These are phyloP conservation scores for Pugionium cornutum DNA, from an alignment of 345 rosid genomes.

Conservation along the genomic window DNA sequence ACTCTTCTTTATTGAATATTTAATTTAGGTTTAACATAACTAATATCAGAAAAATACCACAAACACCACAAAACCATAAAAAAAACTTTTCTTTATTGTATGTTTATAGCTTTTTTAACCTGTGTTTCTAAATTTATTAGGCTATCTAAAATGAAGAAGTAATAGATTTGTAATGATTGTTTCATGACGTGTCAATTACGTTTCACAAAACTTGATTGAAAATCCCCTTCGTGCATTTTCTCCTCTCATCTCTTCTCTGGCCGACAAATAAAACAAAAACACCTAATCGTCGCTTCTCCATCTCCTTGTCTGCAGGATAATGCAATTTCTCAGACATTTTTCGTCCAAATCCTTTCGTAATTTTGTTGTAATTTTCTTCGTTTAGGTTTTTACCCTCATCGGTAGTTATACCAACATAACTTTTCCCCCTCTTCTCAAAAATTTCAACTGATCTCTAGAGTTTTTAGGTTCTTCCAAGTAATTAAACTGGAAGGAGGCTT, in stretches of 20 bases:
- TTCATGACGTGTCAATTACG: slow-evolving; percentile 31
- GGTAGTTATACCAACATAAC: slow-evolving; percentile 3
- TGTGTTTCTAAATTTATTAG: slow-evolving; percentile 9
- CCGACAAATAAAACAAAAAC: slow-evolving; percentile 37
- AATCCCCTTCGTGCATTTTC: slow-evolving; percentile 12
- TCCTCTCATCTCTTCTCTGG: slow-evolving; percentile 27
- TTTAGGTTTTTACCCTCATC: slow-evolving; percentile 19
- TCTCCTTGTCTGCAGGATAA: slow-evolving; percentile 32
- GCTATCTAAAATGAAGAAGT: neutral
- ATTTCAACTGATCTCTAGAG: slow-evolving; percentile 12
- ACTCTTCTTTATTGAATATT: neutral
- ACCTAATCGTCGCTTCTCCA: slow-evolving; percentile 36
- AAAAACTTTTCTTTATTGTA: no score
- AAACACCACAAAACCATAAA: no score
- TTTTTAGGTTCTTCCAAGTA: slow-evolving; percentile 26
- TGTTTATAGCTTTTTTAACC: no score
- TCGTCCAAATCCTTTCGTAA: slow-evolving; percentile 28
- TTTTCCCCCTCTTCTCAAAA: neutral
- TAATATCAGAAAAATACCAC: no score
- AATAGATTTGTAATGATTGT: slow-evolving; percentile 29
- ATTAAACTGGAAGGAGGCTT: slow-evolving; percentile 19
- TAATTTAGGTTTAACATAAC: no score
- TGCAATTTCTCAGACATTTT: slow-evolving; percentile 33
- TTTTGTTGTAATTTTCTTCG: slow-evolving; percentile 9
- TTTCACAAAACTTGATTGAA: slow-evolving; percentile 4